A percentile compares a stretch with the other conserved stretches of the same genome.
These are phyloP conservation scores for Sherardia arvensis DNA, from an alignment of 257 asterid genomes.

Conservation along the genomic window DNA sequence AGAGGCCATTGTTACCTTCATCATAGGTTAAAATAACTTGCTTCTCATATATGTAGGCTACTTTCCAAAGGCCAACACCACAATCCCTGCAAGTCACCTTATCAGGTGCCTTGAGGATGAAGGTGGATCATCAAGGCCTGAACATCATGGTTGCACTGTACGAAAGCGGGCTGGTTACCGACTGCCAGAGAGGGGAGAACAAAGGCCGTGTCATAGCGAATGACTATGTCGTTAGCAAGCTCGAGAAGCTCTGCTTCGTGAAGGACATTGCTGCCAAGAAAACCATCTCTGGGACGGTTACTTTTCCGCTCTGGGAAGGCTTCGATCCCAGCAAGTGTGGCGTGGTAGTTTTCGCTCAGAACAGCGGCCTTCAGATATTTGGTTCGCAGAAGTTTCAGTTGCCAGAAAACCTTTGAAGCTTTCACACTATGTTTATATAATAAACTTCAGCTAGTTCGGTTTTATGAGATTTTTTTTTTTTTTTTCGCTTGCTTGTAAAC, in stretches of 20 bases:
- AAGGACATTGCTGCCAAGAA: constrained; percentile 58
- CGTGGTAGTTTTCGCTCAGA: constrained; percentile 43
- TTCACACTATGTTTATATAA: not conserved
- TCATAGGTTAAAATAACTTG: not conserved
- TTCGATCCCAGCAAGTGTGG: constrained; percentile 66
- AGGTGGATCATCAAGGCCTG: constrained; percentile 42
- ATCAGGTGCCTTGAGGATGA: constrained; percentile 47
- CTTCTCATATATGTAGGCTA: constrained; percentile 58
- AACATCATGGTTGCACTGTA: constrained; percentile 61
- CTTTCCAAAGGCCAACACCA: constrained; percentile 45
- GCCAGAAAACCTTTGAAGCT: constrained; percentile 30
- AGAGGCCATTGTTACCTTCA: not conserved
- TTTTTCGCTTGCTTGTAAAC: not conserved
- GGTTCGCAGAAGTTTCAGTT: constrained; percentile 71
- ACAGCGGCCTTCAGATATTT: constrained; percentile 42
- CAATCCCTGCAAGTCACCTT: constrained; percentile 51
- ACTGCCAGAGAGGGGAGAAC: constrained; percentile 56
- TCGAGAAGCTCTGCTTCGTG: constrained; percentile 59
- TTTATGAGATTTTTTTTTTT: not conserved
- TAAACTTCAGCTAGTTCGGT: constrained; percentile 6
- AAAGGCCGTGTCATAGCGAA: constrained; percentile 55
- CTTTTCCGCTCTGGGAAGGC: constrained; percentile 63
- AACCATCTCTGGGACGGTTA: constrained; percentile 34
- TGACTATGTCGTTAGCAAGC: constrained; percentile 67
- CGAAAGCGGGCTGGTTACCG: constrained; percentile 56